Conservation (phyloP, 1,284 basidiomycete species). For the Austroboletus niveus region DNA sequence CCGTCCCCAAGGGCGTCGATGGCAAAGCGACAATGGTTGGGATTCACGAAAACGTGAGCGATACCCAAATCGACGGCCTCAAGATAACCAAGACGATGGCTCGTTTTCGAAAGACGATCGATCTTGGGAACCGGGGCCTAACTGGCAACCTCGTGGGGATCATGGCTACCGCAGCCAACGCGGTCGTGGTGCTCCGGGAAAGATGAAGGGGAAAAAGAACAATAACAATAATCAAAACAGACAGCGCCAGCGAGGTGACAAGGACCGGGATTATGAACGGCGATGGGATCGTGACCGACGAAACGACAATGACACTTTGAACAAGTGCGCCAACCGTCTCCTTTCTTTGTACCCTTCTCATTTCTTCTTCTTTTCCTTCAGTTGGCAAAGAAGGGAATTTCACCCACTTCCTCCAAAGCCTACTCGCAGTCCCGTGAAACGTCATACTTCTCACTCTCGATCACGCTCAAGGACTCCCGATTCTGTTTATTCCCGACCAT, state of each 20-base stretch:
- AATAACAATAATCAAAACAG: constrained; percentile 34
- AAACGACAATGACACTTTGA: constrained; percentile 60
- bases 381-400: constrained; percentile 52
- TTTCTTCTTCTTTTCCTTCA: constrained; percentile 19
- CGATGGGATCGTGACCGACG: constrained; percentile 58
- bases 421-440: constrained; percentile 30
- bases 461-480: constrained; percentile 62
- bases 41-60: constrained; percentile 35
- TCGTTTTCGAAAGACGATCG: constrained; percentile 39
- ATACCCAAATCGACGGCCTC: constrained; percentile 31
- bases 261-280: constrained; percentile 37
- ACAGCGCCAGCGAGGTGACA: constrained; percentile 55
- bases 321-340: constrained; percentile 53
- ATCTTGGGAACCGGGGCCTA: constrained; percentile 63
- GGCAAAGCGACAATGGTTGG: constrained; percentile 40
- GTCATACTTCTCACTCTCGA: constrained; percentile 44
- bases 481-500: constrained; percentile 61
- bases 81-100: constrained; percentile 30
- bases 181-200: constrained; percentile 35
- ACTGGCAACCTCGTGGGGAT: constrained; percentile 49
- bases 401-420: constrained; percentile 38
- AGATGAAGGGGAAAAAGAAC: constrained; percentile 38
- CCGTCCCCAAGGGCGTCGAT: constrained; percentile 33
- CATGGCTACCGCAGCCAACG: constrained; percentile 39
- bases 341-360: neutral